Evolutionary conservation across 345 rosid species (phyloP).

Genomic region (Eucalyptus dawsonii): DNA sequence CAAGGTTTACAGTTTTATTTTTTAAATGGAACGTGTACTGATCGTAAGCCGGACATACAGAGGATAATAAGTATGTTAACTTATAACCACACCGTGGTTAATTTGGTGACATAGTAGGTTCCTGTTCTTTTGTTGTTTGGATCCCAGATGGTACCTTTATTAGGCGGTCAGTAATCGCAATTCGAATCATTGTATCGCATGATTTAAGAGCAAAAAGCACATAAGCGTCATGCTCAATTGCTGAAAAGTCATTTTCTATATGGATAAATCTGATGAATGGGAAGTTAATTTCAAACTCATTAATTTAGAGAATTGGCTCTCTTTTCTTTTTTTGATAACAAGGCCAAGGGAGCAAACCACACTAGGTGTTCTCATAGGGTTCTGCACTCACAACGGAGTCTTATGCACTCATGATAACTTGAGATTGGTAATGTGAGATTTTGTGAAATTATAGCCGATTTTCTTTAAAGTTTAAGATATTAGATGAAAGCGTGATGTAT

Average conservation of each 20-base stretch:
- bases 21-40: not conserved
- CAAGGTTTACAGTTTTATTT: not conserved
- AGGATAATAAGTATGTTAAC: not conserved
- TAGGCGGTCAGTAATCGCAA: not conserved
- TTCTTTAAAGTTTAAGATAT: accelerated
- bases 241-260: not conserved
- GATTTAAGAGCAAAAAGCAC: not conserved
- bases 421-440: not conserved
- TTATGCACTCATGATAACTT: not conserved
- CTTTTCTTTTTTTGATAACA: not conserved
- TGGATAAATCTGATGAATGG: not conserved
- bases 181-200: not conserved
- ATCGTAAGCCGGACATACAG: not conserved
- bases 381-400: not conserved
- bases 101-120: not conserved
- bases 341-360: not conserved
- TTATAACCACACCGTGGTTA: not conserved
- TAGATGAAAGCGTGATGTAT: too few species aligned
- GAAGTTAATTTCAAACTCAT: not conserved
- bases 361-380: not conserved
- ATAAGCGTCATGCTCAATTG: not conserved
- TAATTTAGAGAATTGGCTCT: not conserved
- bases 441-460: accelerated
- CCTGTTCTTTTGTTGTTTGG: not conserved
- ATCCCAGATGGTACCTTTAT: not conserved